Evolutionary conservation across 306 rosid species (phyloP).

Genomic region (Castanea crenata): DNA sequence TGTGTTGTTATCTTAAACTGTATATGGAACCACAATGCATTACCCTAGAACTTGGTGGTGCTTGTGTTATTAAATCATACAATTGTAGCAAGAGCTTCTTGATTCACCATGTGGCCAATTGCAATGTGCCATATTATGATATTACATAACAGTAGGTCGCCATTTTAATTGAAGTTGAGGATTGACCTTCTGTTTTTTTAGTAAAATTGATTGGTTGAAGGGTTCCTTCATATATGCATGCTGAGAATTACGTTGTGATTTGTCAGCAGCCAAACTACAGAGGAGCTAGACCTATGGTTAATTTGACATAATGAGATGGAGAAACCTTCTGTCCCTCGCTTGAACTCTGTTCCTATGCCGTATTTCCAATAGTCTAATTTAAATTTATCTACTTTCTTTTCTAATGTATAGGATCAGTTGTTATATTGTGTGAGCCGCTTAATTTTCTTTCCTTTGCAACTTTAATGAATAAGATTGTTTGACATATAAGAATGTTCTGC

Average conservation of each 20-base stretch:
- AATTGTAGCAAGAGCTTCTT: background rate
- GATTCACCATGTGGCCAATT: background rate
- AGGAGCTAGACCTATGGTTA: background rate
- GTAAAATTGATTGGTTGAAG: background rate
- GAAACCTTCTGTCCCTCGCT: background rate
- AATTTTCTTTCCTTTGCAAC: background rate
- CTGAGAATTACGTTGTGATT: background rate
- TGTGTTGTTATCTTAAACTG: background rate
- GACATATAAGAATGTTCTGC: too few relatives aligned
- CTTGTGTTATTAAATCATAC: background rate
- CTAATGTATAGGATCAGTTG: background rate
- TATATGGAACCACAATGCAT: background rate
- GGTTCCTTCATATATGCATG: background rate
- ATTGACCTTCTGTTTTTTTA: background rate
- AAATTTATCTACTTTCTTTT: background rate
- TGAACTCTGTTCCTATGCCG: too few relatives aligned
- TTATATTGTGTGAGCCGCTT: background rate
- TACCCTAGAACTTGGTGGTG: background rate
- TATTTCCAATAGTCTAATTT: background rate
- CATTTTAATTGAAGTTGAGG: background rate
- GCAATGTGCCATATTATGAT: background rate
- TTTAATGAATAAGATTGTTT: too few relatives aligned
- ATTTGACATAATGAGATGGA: background rate
- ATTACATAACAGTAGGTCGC: background rate
- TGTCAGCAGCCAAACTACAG: background rate